phyloP scores from a whole-genome alignment of 2,329 filamentous ascomycete genomes.

The Neobulgaria alba region DNA sequence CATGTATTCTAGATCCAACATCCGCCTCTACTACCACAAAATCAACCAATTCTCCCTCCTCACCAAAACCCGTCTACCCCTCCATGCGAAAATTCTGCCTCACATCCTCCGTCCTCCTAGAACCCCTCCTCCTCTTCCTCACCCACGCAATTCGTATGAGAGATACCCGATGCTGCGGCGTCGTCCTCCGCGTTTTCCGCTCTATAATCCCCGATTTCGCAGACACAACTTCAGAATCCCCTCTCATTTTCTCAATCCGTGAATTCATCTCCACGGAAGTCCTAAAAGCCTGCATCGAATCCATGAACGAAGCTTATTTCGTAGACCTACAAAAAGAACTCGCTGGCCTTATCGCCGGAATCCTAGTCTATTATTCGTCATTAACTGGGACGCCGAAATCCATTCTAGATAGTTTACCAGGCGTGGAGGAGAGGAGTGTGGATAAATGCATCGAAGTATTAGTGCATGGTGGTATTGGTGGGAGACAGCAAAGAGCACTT shows the following conservation, averaged over 20 bases:
- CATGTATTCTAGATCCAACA: conserved; percentile 11
- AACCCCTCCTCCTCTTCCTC: conserved; percentile 85
- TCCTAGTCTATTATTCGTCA: conserved; percentile 67
- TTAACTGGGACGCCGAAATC: conserved; percentile 61
- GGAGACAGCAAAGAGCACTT: conserved; percentile 70
- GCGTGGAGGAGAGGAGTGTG: conserved; percentile 61
- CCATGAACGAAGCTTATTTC: conserved; percentile 91
- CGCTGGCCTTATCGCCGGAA: conserved; percentile 76
- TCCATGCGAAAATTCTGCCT: conserved; percentile 78
- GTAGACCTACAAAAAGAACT: conserved; percentile 93
- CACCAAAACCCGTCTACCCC: conserved; percentile 29
- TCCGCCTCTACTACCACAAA: conserved; percentile 14
- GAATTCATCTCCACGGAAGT: conserved; percentile 88
- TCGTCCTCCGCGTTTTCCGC: conserved; percentile 79
- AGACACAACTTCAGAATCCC: conserved; percentile 33
- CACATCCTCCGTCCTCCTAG: conserved; percentile 66
- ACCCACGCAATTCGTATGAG: conserved; percentile 84
- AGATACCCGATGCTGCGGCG: conserved; percentile 79
- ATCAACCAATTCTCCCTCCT: conserved; percentile 22
- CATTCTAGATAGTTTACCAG: conserved; percentile 73
- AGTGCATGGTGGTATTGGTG: conserved; percentile 47
- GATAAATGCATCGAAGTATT: conserved; percentile 54
- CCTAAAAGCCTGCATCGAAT: conserved; percentile 80
- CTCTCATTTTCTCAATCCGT: conserved; percentile 54
- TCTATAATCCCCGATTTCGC: conserved; percentile 73